Base-by-base conservation (phyloP, 495 filamentous ascomycete species). In the Aspergillus coremiiformis region DNA sequence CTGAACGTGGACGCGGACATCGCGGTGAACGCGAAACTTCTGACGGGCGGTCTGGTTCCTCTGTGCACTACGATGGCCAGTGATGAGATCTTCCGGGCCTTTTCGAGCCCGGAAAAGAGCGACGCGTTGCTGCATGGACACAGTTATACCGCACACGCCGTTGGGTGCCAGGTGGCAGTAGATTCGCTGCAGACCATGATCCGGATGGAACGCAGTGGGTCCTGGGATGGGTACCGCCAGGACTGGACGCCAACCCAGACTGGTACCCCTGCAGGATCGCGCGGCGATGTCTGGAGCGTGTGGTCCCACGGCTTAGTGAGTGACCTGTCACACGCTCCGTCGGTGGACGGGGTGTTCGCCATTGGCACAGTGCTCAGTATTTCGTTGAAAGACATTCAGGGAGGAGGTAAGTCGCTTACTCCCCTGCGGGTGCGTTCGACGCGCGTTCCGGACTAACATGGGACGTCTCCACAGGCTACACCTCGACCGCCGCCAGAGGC, bases 111-210 rank as follows among this genome's bases (percentile, higher is more conserved):
- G 0, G 77, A 86, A 32, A 90, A 89, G 69, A 77, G 76, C 11
- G 83, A 87, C 51, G 86, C 86, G 0, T 65, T 91, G 29, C 72
- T 91, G 29, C 87, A 91, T 56, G 87, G 86, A 0, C 86, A 91
- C 66, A 88, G 84, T 59, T 91, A 91, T 57, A 91, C 87, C 0
- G 87, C 86, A 3, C 86, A 91, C 62, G 72, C 87, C 0, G 75
- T 90, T 8, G 87, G 87, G 0, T 91, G 87, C 55, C 76, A 81
- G 12, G 85, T 90, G 11, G 87, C 85, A 0, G 68, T 79, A 12
- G 76, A 78, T 21, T 81, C 78, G 7, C 50, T 90, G 33, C 64
- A 63, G 47, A 69, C 67, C 33, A 75, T 89, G 74, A 62, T 69
- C 43, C 53, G 67, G 11, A 75, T 88, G 69, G 80, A 85, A 5